phyloP scores from a whole-genome alignment of 2,329 filamentous ascomycete species.

The Sporothrix sp. region DNA sequence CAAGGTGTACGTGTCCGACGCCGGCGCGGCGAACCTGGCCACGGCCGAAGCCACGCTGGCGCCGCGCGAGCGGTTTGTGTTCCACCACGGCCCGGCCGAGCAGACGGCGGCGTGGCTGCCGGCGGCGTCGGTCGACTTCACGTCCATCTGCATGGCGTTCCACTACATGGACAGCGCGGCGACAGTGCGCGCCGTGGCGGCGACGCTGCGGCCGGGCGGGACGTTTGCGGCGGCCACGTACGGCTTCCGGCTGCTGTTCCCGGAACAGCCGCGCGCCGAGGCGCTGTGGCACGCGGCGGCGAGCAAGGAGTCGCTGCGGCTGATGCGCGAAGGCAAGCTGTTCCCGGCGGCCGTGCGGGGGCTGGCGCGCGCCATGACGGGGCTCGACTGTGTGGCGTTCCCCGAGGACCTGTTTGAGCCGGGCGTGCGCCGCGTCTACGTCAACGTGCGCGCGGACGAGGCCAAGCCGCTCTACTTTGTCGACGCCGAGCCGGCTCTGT shows the following conservation, averaged over 20 bases:
- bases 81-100: conserved; percentile 16
- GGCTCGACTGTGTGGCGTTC: conserved; percentile 16
- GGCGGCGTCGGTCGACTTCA: conserved; percentile 14
- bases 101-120: conserved; percentile 9
- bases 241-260: conserved; percentile 18
- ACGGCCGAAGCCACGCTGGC: conserved; percentile 10
- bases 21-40: conserved; percentile 14
- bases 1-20: conserved; percentile 14
- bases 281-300: conserved; percentile 14
- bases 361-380: conserved; percentile 15
- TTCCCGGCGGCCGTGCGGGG: conserved; percentile 17
- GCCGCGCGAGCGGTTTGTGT: conserved; percentile 5
- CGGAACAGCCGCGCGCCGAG: conserved; percentile 6
- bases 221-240: conserved; percentile 17
- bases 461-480: conserved; percentile 15
- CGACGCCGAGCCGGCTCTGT: conserved; percentile 11
- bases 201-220: conserved; percentile 15
- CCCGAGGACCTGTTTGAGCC: conserved; percentile 14
- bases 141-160: conserved; percentile 18
- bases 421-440: conserved; percentile 12
- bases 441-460: conserved; percentile 9
- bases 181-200: conserved; percentile 14
- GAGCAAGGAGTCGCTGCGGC: conserved; percentile 15
- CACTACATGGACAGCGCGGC: conserved; percentile 17
- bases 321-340: conserved; percentile 14